phyloP scores from a whole-genome alignment of 805 yeast genomes.

The Candida germanica region DNA sequence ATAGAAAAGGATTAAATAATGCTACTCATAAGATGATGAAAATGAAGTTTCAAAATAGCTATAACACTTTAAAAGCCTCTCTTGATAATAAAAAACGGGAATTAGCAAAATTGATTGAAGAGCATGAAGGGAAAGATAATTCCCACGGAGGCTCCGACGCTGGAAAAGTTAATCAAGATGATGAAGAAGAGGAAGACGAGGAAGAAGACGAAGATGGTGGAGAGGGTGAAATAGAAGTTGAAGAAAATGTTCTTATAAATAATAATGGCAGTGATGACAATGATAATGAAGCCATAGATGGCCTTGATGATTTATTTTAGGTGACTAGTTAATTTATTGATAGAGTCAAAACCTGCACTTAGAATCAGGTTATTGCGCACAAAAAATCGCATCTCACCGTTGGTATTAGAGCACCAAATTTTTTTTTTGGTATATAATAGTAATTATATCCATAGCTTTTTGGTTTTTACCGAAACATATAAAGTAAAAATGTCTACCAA shows the following conservation, averaged over 20 bases:
- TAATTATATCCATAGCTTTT: neutral
- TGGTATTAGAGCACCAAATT: conserved; percentile 8
- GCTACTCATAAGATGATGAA: conserved; percentile 83
- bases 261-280: conserved; percentile 14
- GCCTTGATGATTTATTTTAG: conserved; percentile 37
- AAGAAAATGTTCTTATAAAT: conserved; percentile 23
- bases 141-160: conserved; percentile 22
- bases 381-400: conserved; percentile 8
- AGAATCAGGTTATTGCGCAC: too few relatives aligned
- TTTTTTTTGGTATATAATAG: neutral
- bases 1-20: conserved; percentile 65
- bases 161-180: conserved; percentile 26
- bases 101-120: conserved; percentile 36
- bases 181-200: conserved; percentile 21
- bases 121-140: conserved; percentile 21
- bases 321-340: too few relatives aligned
- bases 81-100: conserved; percentile 76
- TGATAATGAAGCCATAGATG: conserved; percentile 28
- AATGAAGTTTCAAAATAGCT: conserved; percentile 80
- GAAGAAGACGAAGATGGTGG: conserved; percentile 27
- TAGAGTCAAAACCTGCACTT: too few relatives aligned
- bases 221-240: too few relatives aligned
- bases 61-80: conserved; percentile 73
- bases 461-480: too few relatives aligned
- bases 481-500: conserved; percentile 61